Base-by-base conservation (phyloP, 495 filamentous ascomycete species). In the Entonaema liquescens region DNA sequence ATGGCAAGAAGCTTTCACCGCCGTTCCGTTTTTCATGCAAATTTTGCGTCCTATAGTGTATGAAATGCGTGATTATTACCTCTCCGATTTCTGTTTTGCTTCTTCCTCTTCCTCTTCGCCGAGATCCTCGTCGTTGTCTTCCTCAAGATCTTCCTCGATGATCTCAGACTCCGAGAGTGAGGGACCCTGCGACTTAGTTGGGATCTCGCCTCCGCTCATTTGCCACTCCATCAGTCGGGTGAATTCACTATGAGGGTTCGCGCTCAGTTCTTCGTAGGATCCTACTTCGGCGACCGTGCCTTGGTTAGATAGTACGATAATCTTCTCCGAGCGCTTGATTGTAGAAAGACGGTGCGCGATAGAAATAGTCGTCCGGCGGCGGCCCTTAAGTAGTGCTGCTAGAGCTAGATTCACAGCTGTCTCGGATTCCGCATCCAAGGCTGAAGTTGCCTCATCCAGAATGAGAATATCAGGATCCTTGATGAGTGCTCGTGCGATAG, bases 181-280 rank as follows among this genome's bases (percentile, higher is more conserved):
- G 13, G 42, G 59, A 23, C 42, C 54, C 8, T 75, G 77, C 0
- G 57, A 56, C 11, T 75, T 75, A 2, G 65, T 19, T 0, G 79
- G 74, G 0, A 80, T 78, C 40, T 96, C 93, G 9, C 90, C 90
- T 13, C 94, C 96, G 69, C 87, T 95, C 87, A 98, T 91, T 81
- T 99, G 95, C 96, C 96, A 99, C 78, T 98, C 94, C 95, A 99
- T 99, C 54, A 99, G 83, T 80, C 92, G 93, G 29, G 88, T 94
- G 76, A 99, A 99, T 6, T 94, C 92, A 40, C 94, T 95, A 25
- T 90, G 81, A 4, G 84, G 85, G 38, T 91, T 88, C 19, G 83
- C 79, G 70, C 89, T 91, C 26, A 99, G 84, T 62, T 93, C 88
- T 13, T 86, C 81, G 76, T 95, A 99, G 36, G 89, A 89, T 52